Evolutionary conservation across 2,329 filamentous ascomycete genomes (phyloP), one percentile per base, ranked within the genome.

Genomic region (Mollisia scopiformis): DNA sequence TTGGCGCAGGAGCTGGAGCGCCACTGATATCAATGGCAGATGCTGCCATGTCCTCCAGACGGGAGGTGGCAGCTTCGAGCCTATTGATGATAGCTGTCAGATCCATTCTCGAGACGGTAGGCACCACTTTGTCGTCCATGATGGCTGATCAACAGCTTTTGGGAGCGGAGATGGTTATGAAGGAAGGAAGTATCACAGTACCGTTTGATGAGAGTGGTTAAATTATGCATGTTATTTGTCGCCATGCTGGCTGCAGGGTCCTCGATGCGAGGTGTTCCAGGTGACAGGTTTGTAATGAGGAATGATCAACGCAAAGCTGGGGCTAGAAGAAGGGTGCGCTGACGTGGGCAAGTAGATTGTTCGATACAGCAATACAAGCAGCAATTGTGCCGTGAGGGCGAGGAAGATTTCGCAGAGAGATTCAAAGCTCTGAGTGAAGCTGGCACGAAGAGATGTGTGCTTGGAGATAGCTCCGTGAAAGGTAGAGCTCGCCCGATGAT

Each of bases 181-280:
- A 43, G 56, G 41, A 59, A 62, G 62, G 63, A 62, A 62, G 64
- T 58, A 60, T 62, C 55, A 64, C 79, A 86, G 71, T 85, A 98
- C 95, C 95, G 88, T 85, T 99, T 99, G 81, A 99, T 97, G 73
- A 99, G 86, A 57, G 95, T 99, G 35, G 93, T 96, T 65, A 99
- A 81, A 75, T 97, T 98, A 79, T 98, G 89, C 92, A 98, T 97
- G 72, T 93, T 91, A 78, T 85, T 91, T 65, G 87, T 80, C 68
- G 89, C 86, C 90, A 93, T 93, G 65, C 50, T 67, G 50, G 51
- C 58, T 52, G 66, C 66, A 68, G 66, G 65, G 61, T 53, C 50
- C 57, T 59, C 43, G 56, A 59, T 65, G 60, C 52, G 50, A 61
- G 63, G 55, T 62, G 66, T 65, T 63, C 57, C 64, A 68, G 61